These are phyloP conservation scores for Calonectria leucothoes DNA, from an alignment of 2,329 filamentous ascomycete genomes.

Conservation along the genomic window DNA sequence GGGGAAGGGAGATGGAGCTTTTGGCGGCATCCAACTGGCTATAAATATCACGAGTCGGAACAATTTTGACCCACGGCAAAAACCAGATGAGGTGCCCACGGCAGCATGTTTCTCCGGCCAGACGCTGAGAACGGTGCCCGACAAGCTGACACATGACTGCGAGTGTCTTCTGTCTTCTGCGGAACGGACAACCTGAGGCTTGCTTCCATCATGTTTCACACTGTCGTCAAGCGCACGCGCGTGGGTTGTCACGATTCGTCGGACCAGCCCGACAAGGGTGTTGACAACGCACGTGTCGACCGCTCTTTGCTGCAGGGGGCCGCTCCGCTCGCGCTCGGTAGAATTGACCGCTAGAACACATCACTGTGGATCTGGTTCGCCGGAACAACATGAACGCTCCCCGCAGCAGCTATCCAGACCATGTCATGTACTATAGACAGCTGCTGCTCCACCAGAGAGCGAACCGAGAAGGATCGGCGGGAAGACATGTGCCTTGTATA, in stretches of 20 bases:
- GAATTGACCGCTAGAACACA: constrained; percentile 7
- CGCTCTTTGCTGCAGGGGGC: background rate
- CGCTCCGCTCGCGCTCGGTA: no score
- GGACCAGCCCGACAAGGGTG: background rate
- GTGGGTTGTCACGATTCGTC: background rate
- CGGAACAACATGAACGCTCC: background rate
- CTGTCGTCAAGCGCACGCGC: background rate
- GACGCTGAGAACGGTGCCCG: background rate
- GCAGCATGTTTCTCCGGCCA: background rate
- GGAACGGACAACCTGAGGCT: background rate
- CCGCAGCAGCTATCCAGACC: no score
- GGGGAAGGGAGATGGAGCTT: background rate
- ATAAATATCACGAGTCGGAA: background rate
- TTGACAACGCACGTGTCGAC: constrained; percentile 2
- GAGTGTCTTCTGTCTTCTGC: background rate
- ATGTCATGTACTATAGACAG: no score
- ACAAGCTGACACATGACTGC: background rate
- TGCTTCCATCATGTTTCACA: background rate
- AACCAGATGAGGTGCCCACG: rapidly evolving
- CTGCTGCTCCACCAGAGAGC: background rate
- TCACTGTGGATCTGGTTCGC: constrained; percentile 1
- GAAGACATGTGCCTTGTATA: no score
- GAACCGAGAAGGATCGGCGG: background rate
- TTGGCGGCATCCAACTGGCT: background rate
- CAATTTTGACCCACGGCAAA: background rate